Evolutionary conservation across 768 basidiomycete species (phyloP).

Genomic region (Leucosporidium creatinivorum): DNA sequence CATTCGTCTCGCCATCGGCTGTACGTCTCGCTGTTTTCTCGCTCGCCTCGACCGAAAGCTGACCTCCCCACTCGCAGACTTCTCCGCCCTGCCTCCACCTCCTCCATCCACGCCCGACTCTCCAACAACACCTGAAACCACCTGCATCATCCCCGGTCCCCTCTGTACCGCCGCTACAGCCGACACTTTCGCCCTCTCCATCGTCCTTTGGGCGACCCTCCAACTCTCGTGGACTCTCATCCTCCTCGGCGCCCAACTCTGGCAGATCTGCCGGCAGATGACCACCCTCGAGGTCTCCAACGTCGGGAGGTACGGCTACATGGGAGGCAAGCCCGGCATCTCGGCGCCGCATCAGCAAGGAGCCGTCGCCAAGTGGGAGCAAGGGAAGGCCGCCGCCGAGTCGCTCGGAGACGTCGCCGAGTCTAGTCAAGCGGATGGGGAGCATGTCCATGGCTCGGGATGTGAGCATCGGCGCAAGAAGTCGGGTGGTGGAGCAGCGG

Average conservation of each 20-base stretch:
- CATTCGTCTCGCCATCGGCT: conserved; percentile 73
- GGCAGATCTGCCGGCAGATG: conserved; percentile 90
- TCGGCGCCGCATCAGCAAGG: conserved; percentile 21
- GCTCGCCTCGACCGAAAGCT: neutral
- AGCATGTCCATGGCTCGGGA: conserved; percentile 40
- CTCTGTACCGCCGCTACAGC: conserved; percentile 62
- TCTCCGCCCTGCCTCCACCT: conserved; percentile 6
- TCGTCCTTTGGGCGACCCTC: conserved; percentile 76
- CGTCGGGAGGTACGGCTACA: conserved; percentile 88
- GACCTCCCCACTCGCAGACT: neutral
- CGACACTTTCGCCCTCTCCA: conserved; percentile 77
- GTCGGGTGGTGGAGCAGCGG: conserved; percentile 11
- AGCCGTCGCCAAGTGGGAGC: conserved; percentile 3
- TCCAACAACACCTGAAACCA: neutral
- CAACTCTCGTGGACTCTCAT: conserved; percentile 93
- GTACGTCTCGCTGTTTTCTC: conserved; percentile 48
- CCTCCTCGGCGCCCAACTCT: conserved; percentile 74
- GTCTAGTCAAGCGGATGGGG: too few species aligned
- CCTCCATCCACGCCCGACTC: conserved; percentile 53
- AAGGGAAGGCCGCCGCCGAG: conserved; percentile 33
- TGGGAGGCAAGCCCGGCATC: conserved; percentile 67
- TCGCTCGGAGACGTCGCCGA: neutral
- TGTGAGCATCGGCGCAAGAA: conserved; percentile 18
- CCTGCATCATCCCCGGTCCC: conserved; percentile 52
- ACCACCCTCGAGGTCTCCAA: conserved; percentile 95